Evolutionary conservation across 768 basidiomycete genomes (phyloP), one percentile per base, ranked within the genome.

Genomic region (Vishniacozyma victoriae): DNA sequence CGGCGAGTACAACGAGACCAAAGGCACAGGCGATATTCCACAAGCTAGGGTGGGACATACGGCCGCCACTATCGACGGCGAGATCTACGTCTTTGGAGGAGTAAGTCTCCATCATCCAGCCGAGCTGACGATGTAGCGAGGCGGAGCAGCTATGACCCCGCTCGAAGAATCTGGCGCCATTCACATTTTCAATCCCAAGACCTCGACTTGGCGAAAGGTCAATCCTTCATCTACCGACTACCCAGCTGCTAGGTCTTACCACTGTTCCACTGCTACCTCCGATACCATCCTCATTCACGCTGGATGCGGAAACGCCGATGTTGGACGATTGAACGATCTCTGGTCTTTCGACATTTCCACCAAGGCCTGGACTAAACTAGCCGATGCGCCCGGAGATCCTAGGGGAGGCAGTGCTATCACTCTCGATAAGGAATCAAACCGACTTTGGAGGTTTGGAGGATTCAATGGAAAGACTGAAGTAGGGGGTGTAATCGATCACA

Each of bases 1-100:
- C 0, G 59, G 59, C 14, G 35, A 40, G 13, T 57, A 57, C 23
- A 31, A 46, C 13, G 23, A 24, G 12, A 26, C 57, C 15, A 18
- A 39, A 12, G 59, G 35, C 11, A 33, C n/a, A 13, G 59, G 59
- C 14, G 55, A 60, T 40, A 43, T 55, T 37, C 54, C 74, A 15
- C 51, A 65, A 19, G 36, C 45, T 33, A 19, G 71, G 46, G 69
- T 70, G 18, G 59, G 73, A 22, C 39, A 60, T 14, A 56, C 69
- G 3, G 59, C 47, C 14, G 59, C 57, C 1, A 43, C 41, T 4
- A 44, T 50, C 20, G 52, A 46, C 3, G 44, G 39, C 47, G 65
- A 47, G 38, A 55, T 76, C 36, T 76, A 76, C 52, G 39, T 77
- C 36, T 79, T 77, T 73, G 77, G 77, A 3, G 77, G 78, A 12